phyloP scores from a whole-genome alignment of 2,329 filamentous ascomycete genomes.

The Trichoderma atroviride region DNA sequence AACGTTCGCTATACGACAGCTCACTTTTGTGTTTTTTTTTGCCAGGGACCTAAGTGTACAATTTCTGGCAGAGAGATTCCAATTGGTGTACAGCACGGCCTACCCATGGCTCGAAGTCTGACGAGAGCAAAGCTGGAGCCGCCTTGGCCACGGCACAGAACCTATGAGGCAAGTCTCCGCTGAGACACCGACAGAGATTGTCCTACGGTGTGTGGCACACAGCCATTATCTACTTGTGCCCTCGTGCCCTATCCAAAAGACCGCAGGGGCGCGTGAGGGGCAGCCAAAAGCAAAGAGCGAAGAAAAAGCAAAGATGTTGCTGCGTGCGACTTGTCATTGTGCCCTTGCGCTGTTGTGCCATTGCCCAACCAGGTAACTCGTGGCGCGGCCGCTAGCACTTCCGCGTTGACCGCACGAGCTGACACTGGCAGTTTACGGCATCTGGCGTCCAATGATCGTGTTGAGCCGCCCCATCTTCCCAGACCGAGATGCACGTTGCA shows the following conservation, averaged over 20 bases:
- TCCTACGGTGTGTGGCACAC: background rate
- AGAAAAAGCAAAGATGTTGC: constrained; percentile 26
- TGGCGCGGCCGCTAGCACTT: constrained; percentile 8
- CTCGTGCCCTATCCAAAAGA: background rate
- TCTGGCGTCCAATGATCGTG: constrained; percentile 11
- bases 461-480: background rate
- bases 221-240: background rate
- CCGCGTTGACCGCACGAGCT: constrained; percentile 1
- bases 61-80: background rate
- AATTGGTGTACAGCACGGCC: background rate
- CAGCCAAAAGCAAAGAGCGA: constrained; percentile 26
- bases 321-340: constrained; percentile 35
- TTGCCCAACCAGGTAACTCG: background rate
- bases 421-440: constrained; percentile 1
- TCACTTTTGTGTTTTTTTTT: background rate
- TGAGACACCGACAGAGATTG: background rate
- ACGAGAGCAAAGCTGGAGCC: background rate
- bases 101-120: background rate
- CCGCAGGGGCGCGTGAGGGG: background rate
- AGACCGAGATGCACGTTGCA: constrained; percentile 19
- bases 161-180: background rate
- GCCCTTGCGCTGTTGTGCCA: constrained; percentile 10
- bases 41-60: background rate
- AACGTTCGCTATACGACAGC: background rate
- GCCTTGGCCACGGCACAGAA: background rate